Percentiles rank a stretch among this genome's conserved stretches.
Evolutionary conservation across 768 basidiomycete species (phyloP).

Genomic region (Dendrothele bispora): DNA sequence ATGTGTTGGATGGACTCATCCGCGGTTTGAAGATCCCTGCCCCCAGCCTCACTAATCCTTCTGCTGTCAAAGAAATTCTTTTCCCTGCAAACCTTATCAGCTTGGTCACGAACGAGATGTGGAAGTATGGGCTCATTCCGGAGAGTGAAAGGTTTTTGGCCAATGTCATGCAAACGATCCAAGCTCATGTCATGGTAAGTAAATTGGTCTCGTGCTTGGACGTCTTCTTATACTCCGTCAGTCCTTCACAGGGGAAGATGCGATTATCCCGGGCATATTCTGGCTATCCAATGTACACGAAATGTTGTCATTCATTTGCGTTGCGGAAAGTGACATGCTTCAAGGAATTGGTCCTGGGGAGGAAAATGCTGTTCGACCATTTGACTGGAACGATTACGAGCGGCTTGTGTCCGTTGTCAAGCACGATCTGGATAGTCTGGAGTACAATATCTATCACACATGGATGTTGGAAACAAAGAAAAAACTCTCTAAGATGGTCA

Average conservation of each 20-base stretch:
- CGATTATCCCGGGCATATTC: slow-evolving; percentile 94
- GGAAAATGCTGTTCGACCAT: slow-evolving; percentile 86
- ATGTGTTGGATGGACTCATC: slow-evolving; percentile 87
- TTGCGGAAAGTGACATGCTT: slow-evolving; percentile 98
- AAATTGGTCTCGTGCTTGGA: neutral
- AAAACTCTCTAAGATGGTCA: slow-evolving; percentile 94
- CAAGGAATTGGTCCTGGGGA: slow-evolving; percentile 97
- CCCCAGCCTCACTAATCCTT: slow-evolving; percentile 86
- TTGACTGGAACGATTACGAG: slow-evolving; percentile 98
- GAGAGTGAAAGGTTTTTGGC: slow-evolving; percentile 98
- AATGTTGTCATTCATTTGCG: slow-evolving; percentile 97
- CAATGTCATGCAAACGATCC: slow-evolving; percentile 98
- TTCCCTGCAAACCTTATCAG: slow-evolving; percentile 99
- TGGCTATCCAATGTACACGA: slow-evolving; percentile 99
- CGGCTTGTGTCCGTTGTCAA: slow-evolving; percentile 97
- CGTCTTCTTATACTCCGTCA: slow-evolving; percentile 26
- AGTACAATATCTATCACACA: slow-evolving; percentile 99
- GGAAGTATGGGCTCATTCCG: slow-evolving; percentile 96
- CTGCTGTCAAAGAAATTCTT: slow-evolving; percentile 94
- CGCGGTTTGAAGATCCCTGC: slow-evolving; percentile 91
- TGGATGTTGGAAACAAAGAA: slow-evolving; percentile 99
- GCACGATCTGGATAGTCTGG: slow-evolving; percentile 95
- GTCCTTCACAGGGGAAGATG: slow-evolving; percentile 93
- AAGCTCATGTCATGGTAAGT: slow-evolving; percentile 95
- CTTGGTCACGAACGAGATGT: slow-evolving; percentile 99